phyloP scores from a whole-genome alignment of 2,329 filamentous ascomycete species.

The Exophiala phaeomuriformis region DNA sequence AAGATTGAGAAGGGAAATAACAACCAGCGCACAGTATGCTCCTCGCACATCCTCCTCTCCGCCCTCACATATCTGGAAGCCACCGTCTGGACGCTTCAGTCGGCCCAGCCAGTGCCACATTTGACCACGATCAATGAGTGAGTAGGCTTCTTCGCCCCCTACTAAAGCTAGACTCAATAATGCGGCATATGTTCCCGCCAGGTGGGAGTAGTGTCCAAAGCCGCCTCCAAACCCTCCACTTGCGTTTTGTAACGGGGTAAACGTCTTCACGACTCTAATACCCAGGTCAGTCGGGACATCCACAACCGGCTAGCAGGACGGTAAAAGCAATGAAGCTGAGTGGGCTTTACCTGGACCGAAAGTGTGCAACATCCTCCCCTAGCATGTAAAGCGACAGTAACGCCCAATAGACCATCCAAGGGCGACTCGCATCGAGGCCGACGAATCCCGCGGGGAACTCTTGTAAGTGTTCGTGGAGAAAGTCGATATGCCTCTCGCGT shows the following conservation, averaged over 20 bases:
- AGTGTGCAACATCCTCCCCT: constrained; percentile 62
- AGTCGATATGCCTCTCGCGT: constrained; percentile 49
- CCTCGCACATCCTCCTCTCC: constrained; percentile 92
- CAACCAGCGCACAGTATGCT: constrained; percentile 81
- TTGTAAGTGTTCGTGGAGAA: constrained; percentile 43
- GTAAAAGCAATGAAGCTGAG: not conserved
- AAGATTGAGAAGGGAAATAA: constrained; percentile 74
- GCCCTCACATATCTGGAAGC: constrained; percentile 78
- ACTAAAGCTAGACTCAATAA: constrained; percentile 72
- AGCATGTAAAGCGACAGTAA: constrained; percentile 67
- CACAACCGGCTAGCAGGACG: too few species aligned
- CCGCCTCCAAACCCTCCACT: constrained; percentile 86
- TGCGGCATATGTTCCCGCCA: constrained; percentile 81
- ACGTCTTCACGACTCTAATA: constrained; percentile 59
- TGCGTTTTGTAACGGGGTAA: constrained; percentile 71
- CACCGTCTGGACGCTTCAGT: constrained; percentile 79
- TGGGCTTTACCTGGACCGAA: constrained; percentile 51
- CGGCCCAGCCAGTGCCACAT: constrained; percentile 88
- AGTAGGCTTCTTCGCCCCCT: constrained; percentile 65
- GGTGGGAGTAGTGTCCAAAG: constrained; percentile 81
- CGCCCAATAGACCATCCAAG: constrained; percentile 94
- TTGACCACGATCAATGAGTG: constrained; percentile 67
- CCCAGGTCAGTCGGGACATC: constrained; percentile 1
- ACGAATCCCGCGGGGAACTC: constrained; percentile 64
- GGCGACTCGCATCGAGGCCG: constrained; percentile 73